A percentile compares a stretch with the other conserved stretches of the same genome.
These are phyloP conservation scores for Xylaria nigripes DNA, from an alignment of 495 filamentous ascomycete species.

Conservation along the genomic window DNA sequence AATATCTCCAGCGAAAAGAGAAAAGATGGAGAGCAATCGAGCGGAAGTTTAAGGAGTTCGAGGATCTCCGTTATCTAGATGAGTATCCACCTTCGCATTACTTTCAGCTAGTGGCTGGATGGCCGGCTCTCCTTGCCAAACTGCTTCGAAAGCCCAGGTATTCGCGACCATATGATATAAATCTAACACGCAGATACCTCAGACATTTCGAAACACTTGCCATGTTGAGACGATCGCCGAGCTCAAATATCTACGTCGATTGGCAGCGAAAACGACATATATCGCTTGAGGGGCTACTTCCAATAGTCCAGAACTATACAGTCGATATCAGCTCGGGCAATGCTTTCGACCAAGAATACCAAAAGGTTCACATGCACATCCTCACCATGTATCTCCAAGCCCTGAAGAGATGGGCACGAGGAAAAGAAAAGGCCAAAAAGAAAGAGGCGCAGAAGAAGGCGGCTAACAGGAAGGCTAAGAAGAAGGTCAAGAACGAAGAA, in stretches of 20 bases:
- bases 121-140: conserved; percentile 9
- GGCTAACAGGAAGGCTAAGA: neutral
- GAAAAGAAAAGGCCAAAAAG: neutral
- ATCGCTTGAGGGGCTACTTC: conserved; percentile 19
- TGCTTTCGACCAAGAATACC: conserved; percentile 9
- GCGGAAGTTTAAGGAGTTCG: neutral
- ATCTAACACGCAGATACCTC: conserved; percentile 12
- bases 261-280: conserved; percentile 8
- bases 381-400: conserved; percentile 15
- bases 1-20: neutral
- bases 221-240: conserved; percentile 21
- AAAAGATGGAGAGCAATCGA: neutral
- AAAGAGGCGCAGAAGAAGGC: neutral
- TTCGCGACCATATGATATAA: conserved; percentile 1
- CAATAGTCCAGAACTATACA: conserved; percentile 19
- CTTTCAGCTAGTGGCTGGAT: conserved; percentile 14
- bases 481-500: neutral
- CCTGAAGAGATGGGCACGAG: conserved; percentile 1
- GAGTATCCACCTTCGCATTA: neutral
- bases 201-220: conserved; percentile 20
- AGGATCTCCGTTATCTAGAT: conserved; percentile 9
- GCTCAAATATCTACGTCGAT: conserved; percentile 14
- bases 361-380: conserved; percentile 11
- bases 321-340: conserved; percentile 15
- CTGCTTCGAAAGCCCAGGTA: conserved; percentile 1